phyloP scores from a whole-genome alignment of 768 basidiomycete species.

The Auriscalpium orientale region DNA sequence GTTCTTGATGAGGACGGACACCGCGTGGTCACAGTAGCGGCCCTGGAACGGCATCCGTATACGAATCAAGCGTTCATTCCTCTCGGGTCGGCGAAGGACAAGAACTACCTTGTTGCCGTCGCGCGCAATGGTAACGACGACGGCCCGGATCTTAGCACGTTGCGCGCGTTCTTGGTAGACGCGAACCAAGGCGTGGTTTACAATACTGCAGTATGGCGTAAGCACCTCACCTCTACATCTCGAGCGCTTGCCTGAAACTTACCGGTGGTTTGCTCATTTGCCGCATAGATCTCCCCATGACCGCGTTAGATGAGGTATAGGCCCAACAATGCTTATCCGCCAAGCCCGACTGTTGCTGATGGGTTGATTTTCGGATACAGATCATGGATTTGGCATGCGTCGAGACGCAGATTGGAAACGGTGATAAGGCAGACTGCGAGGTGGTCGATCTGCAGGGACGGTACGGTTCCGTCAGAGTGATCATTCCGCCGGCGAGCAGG shows the following conservation, averaged over 20 bases:
- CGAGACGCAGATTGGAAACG: constrained; percentile 88
- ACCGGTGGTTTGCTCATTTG: not conserved
- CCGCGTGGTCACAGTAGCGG: constrained; percentile 55
- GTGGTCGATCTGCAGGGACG: constrained; percentile 48
- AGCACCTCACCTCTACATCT: constrained; percentile 23
- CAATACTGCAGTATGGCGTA: constrained; percentile 82
- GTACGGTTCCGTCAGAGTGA: constrained; percentile 25
- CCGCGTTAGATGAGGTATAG: constrained; percentile 63
- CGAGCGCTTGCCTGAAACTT: constrained; percentile 16
- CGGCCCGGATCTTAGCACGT: constrained; percentile 63
- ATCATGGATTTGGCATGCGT: constrained; percentile 79
- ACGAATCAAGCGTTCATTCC: constrained; percentile 94
- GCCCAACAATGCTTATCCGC: not conserved
- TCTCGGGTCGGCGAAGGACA: constrained; percentile 63
- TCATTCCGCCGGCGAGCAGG: constrained; percentile 16
- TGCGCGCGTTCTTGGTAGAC: constrained; percentile 78
- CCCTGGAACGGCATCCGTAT: constrained; percentile 84
- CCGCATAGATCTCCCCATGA: constrained; percentile 81
- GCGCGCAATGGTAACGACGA: constrained; percentile 73
- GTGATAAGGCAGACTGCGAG: constrained; percentile 77
- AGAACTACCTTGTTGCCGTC: constrained; percentile 77
- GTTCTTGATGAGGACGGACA: constrained; percentile 36
- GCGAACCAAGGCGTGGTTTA: constrained; percentile 84
- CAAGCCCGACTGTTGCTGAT: not conserved
- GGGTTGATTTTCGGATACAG: constrained; percentile 28